Base-by-base conservation (phyloP, 176 grass and related monocot species). In the Avena eriantha region DNA sequence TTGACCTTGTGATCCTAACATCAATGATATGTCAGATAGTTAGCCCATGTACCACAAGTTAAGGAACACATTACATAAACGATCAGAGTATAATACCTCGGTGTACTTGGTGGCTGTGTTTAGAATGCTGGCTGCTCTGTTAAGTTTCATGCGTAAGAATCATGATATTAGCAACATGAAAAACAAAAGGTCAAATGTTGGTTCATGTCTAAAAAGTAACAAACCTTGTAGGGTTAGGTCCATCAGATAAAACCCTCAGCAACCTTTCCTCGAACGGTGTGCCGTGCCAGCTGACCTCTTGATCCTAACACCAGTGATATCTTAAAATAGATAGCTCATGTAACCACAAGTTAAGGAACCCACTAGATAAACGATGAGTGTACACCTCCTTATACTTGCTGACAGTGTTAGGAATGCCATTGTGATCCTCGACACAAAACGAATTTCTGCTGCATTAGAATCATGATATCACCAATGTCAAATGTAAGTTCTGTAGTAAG, bases 191-290 rank as follows among this genome's bases (percentile, higher is more conserved):
- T 41, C 4, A 41, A 41, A 41, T 41, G 39, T 59, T 47, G 18
- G 59, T 59, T 19, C 56, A 67, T 57, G 16, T 47, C 17, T 17
- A 57, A 33, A 16, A 57, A 51, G 45, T 4, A 73, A 48, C 19
- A 41, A 31, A 98, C 93, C 91, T 92, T 79, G 85, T 24, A 83
- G 78, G 34, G 36, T 55, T 24, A 8, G 80, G 36, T 47, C 91
- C 90, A 43, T 92, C 88, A 46, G 90, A 91, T 13, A 98, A 84
- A 83, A 87, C 88, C 74, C 90, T 95, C 74, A 86, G 58, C 14
- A 98, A 53, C 18, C 96, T 92, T 80, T 98, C 75, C 84, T 95
- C 91, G 16, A 95, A 95, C 2, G 92, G 91, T 10, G 90, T 92
- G 21, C 74, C 9, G 63, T 94, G 90, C 39, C 39, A 41, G 39